Evolutionary conservation across 768 basidiomycete genomes (phyloP), one percentile per base, ranked within the genome.

Genomic region (Chalciporus sphaerocephalus): DNA sequence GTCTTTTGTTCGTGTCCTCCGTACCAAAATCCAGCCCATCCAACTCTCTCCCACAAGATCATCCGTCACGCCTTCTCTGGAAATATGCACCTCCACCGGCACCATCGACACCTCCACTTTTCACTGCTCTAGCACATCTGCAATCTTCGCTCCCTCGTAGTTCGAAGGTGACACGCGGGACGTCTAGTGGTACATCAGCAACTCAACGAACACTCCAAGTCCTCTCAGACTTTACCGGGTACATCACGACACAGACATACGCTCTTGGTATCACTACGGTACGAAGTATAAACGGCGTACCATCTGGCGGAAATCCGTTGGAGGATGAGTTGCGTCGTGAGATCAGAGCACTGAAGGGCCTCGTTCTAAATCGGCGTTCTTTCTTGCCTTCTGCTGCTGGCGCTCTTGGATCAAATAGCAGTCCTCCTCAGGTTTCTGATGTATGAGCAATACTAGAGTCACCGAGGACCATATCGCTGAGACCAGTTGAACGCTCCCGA

Each of bases 191-290:
- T 38, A 4, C 35, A 22, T 18, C 40, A 36, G 44, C 73, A 6
- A 70, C 72, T 56, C 83, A 86, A 54, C 74, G 80, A 54, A 81
- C 81, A 9, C 67, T 89, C 6, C 77, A 88, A 58, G 61, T 77
- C 0, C 71, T 89, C 30, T 74, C 83, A 2, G 82, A 87, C 54
- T 75, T 91, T 49, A 90, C 87, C 0, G 87, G 88, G 5, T 88
- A 87, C 61, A 76, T 91, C 57, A 83, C 84, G 46, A 75, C 84
- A 8, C 84, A 88, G 53, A 77, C 85, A 2, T 90, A 88, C 56
- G 58, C 66, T 15, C 46, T 66, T 3, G 52, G 44, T 21, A 27
- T 50, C 12, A 39, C 53, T 4, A 50, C 52, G 0, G 24, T 53
- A 27, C 64, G 61, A 33, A 39, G 56, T 17, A 20, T 27, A 16